Evolutionary conservation across 2,329 filamentous ascomycete species (phyloP), one percentile per base, ranked within the genome.

Genomic region (Cladosporium phlei): DNA sequence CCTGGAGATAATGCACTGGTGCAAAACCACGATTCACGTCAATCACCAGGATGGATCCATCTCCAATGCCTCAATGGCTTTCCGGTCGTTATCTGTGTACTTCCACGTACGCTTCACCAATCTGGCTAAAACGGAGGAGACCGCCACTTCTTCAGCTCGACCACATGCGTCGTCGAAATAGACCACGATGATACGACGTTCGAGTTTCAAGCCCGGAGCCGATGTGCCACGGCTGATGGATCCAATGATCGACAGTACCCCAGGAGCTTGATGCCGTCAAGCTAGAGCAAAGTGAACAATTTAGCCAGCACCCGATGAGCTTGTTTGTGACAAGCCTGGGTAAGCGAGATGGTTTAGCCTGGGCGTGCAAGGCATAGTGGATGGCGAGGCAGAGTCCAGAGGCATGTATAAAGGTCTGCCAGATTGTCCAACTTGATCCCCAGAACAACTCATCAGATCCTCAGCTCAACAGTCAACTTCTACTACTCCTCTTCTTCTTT

Each of bases 241-340:
- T 20, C 42, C 10, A 45, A 45, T 45, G 32, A 45, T 45, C 42
- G 42, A 30, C 42, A 45, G 42, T 34, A 45, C 42, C 40, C 32
- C 25, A 7, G 29, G 25, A 27, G 42, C 42, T 45, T 45, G 17
- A 21, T 45, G 10, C n/a, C n/a, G 9, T 28, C 22, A 37, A 45
- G 42, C 42, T 34, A 34, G 32, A 24, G 16, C 17, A 37, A 45
- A 34, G 30, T 24, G 30, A n/a, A 8, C 14, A 14, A 11, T 45
- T 21, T 45, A 37, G 32, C 24, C 30, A 19, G 24, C 24, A 22
- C 6, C 28, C 9, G 30, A 37, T 21, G 42, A 45, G 42, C 42
- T 45, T 45, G 16, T 45, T 27, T 27, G 10, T n/a, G 16, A 45
- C 42, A 45, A 45, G 42, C 42, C 37, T 32, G 37, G 22, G 14